These are phyloP conservation scores for Fusarium torreyae DNA, from an alignment of 2,329 filamentous ascomycete genomes.

Conservation along the genomic window DNA sequence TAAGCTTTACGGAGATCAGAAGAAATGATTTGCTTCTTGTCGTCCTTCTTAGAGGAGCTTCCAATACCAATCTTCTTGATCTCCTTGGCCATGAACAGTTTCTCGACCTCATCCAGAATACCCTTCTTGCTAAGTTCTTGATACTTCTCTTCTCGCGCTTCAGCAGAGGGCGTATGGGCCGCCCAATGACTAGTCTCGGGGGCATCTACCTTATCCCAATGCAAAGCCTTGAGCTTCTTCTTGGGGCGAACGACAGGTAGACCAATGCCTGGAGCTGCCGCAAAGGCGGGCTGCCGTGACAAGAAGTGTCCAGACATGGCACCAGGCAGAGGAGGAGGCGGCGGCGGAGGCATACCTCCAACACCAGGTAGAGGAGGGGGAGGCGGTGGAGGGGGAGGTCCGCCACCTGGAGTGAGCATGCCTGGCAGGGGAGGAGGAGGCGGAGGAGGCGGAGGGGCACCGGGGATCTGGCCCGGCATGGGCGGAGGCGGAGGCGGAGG, in stretches of 20 bases:
- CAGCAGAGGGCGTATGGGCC: constrained; percentile 84
- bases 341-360: constrained; percentile 63
- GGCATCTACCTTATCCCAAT: constrained; percentile 98
- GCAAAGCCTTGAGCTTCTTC: constrained; percentile 99
- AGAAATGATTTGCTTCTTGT: constrained; percentile 98
- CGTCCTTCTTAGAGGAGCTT: constrained; percentile 79
- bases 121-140: constrained; percentile 93
- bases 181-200: constrained; percentile 95
- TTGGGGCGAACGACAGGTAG: constrained; percentile 90
- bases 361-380: constrained; percentile 55
- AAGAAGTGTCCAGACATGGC: constrained; percentile 84
- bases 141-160: constrained; percentile 96
- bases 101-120: constrained; percentile 97
- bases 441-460: not conserved
- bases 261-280: constrained; percentile 71
- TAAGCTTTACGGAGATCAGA: constrained; percentile 90
- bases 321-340: constrained; percentile 77
- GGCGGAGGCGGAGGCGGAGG: constrained; percentile 1
- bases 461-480: constrained; percentile 5
- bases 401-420: constrained; percentile 7
- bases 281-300: constrained; percentile 71
- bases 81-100: constrained; percentile 97
- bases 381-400: constrained; percentile 41
- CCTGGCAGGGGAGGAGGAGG: not conserved
- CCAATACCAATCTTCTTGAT: constrained; percentile 87